A percentile compares a stretch with the other conserved stretches of the same genome.
Conservation (phyloP, 2,329 filamentous ascomycete species). For the Fusarium sororula region DNA sequence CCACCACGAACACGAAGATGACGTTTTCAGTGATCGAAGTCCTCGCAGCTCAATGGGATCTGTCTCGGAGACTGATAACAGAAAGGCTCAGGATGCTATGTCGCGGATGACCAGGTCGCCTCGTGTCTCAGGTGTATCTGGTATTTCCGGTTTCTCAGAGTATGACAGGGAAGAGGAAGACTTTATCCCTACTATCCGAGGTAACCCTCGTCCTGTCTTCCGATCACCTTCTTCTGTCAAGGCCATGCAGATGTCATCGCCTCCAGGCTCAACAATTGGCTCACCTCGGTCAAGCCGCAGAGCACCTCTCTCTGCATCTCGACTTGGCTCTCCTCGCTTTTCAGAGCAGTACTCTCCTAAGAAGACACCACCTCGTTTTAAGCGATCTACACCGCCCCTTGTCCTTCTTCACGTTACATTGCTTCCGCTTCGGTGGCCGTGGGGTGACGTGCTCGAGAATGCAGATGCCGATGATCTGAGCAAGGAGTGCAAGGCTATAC, state of each 20-base stretch:
- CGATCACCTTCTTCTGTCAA: constrained; percentile 75
- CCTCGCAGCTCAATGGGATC: constrained; percentile 66
- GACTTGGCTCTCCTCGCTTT: constrained; percentile 63
- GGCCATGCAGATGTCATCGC: constrained; percentile 77
- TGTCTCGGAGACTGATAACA: constrained; percentile 50
- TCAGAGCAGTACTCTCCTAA: constrained; percentile 65
- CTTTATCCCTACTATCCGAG: constrained; percentile 64
- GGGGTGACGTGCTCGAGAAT: constrained; percentile 65
- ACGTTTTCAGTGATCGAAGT: constrained; percentile 68
- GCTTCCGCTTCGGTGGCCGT: constrained; percentile 74
- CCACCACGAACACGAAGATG: constrained; percentile 62
- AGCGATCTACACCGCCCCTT: constrained; percentile 68
- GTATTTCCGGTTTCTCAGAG: constrained; percentile 63
- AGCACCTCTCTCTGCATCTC: constrained; percentile 59
- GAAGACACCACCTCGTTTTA: constrained; percentile 67
- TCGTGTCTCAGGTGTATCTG: constrained; percentile 62
- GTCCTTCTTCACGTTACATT: constrained; percentile 82
- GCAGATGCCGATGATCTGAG: constrained; percentile 53
- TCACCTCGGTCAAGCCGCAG: constrained; percentile 65
- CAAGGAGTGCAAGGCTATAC: constrained; percentile 59
- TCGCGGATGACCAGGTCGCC: constrained; percentile 48
- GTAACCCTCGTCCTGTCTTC: constrained; percentile 70
- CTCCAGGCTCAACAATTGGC: constrained; percentile 64
- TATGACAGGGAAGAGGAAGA: constrained; percentile 56
- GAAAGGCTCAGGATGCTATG: constrained; percentile 46